phyloP scores from a whole-genome alignment of 2,329 filamentous ascomycete species.

The Botrytis aclada region DNA sequence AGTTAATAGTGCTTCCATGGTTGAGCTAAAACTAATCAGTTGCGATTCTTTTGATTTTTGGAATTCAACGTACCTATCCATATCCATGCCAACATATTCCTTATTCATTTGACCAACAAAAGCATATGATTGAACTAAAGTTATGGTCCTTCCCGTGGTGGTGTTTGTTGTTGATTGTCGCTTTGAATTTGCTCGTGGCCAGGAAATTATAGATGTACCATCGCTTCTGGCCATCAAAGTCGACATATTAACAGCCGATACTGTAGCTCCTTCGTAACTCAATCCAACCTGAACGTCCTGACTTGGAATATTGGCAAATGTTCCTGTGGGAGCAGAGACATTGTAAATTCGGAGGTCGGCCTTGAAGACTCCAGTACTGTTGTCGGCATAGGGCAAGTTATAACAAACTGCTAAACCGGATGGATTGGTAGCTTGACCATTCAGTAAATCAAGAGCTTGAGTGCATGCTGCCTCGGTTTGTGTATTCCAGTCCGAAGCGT shows the following conservation, averaged over 20 bases:
- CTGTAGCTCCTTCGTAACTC: conserved; percentile 53
- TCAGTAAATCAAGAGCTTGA: conserved; percentile 52
- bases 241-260: conserved; percentile 43
- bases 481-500: conserved; percentile 52
- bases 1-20: conserved; percentile 60
- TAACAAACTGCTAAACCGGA: conserved; percentile 80
- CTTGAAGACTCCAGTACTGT: conserved; percentile 65
- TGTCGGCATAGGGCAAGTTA: conserved; percentile 71
- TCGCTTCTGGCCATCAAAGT: conserved; percentile 27
- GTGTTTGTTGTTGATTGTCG: conserved; percentile 23
- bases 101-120: conserved; percentile 68
- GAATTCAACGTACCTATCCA: conserved; percentile 55
- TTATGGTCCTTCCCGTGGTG: conserved; percentile 27
- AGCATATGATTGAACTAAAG: conserved; percentile 60
- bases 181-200: conserved; percentile 27
- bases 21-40: conserved; percentile 38
- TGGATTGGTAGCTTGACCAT: conserved; percentile 61
- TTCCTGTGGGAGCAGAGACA: conserved; percentile 55
- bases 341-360: conserved; percentile 75
- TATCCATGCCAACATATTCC: conserved; percentile 50
- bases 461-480: conserved; percentile 58
- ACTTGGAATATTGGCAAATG: conserved; percentile 51
- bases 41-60: conserved; percentile 33
- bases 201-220: conserved; percentile 31
- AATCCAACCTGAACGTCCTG: conserved; percentile 55